Base-by-base conservation (phyloP, 192 early-diverging fungal genomes). In the Coemansia sp. region DNA sequence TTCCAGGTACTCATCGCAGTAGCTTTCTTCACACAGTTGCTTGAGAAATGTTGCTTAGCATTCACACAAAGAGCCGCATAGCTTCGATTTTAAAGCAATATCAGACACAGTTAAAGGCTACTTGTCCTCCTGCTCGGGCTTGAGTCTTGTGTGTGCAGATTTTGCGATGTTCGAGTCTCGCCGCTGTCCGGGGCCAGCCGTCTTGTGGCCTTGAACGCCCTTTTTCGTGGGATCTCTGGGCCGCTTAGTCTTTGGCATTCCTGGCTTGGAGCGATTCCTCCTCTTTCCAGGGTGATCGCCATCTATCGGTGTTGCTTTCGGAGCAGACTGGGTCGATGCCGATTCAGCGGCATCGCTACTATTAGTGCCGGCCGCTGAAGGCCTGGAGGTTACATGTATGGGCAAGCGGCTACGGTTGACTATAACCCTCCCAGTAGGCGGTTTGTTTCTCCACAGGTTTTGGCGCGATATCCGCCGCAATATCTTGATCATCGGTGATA, bases 381-480 rank as follows among this genome's bases (percentile, higher is more conserved):
- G 42, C 26, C 20, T 62, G 14, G 51, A 1, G 2, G 39, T 11
- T 11, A 24, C 11, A 8, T 24, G 26, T 57, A 35, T 57, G 13
- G 77, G 77, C 35, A 45, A 33, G 18, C 59, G 46, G 38, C 65
- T 71, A 43, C 65, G 69, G 42, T 80, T 74, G n/a, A 80, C 72
- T 35, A 72, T 48, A 9, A 74, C 59, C 28, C 67, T 74, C 14
- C 69, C 72, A 14, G 55, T 53, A 7, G 77, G 77, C 39, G 24
- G 20, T 4, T 65, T 43, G 66, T 80, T 80, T 18, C 65, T 45
- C 77, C 77, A 80, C 69, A 71, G 14, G 35, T 80, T 69, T 16
- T 43, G 36, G 31, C 69, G 72, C 37, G 77, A 80, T 66, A 80
- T 71, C 40, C 63, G 60, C 7, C 77, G 61, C 64, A 80, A 53